phyloP scores from a whole-genome alignment of 1,284 basidiomycete species.

The Ustilago sp. region DNA sequence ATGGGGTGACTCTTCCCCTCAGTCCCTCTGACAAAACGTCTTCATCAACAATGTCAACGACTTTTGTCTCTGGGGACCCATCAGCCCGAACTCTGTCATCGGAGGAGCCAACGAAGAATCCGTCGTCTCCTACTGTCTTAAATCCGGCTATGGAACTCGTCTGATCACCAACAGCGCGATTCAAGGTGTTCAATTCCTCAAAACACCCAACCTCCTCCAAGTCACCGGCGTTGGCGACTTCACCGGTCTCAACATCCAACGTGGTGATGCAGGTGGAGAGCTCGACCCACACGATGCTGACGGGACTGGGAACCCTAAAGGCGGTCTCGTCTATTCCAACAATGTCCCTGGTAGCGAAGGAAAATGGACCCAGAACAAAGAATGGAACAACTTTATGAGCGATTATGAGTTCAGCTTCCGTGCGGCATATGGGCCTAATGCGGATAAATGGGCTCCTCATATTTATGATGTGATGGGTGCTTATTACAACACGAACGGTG shows the following conservation, averaged over 20 bases:
- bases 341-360: conserved; percentile 44
- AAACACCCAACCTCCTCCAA: conserved; percentile 78
- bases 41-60: conserved; percentile 64
- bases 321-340: conserved; percentile 53
- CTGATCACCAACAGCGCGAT: conserved; percentile 82
- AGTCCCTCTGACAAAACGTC: conserved; percentile 63
- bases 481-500: conserved; percentile 37
- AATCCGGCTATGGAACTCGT: conserved; percentile 73
- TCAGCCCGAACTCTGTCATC: conserved; percentile 43
- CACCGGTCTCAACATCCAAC: conserved; percentile 72
- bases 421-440: conserved; percentile 49
- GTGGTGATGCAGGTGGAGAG: conserved; percentile 50
- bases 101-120: conserved; percentile 72
- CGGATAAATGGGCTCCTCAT: conserved; percentile 52
- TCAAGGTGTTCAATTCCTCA: conserved; percentile 78
- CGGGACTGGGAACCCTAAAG: conserved; percentile 55
- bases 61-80: conserved; percentile 64
- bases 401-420: conserved; percentile 57
- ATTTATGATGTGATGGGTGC: conserved; percentile 57
- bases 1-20: conserved; percentile 47
- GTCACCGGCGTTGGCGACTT: conserved; percentile 77
- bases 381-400: conserved; percentile 58
- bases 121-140: conserved; percentile 79
- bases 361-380: conserved; percentile 47
- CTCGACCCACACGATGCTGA: conserved; percentile 59